Percentiles rank a stretch among this genome's conserved stretches.
These are phyloP conservation scores for Dryas integrifolia DNA, from an alignment of 331 rosid genomes.

Conservation along the genomic window DNA sequence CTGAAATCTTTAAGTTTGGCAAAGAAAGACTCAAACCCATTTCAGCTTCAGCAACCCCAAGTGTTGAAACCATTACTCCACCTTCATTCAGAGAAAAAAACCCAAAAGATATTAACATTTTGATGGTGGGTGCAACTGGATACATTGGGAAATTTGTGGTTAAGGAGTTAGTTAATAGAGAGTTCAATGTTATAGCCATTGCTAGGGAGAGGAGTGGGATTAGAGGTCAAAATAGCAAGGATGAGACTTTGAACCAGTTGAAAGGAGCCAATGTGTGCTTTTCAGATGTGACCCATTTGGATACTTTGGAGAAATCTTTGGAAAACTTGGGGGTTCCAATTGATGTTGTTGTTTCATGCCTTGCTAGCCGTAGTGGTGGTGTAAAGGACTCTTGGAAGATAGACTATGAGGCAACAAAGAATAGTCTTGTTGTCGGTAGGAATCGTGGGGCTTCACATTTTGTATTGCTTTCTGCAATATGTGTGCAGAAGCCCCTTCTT, in stretches of 20 bases:
- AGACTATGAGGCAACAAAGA: constrained; percentile 90
- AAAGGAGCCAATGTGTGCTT: constrained; percentile 70
- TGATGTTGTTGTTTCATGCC: constrained; percentile 88
- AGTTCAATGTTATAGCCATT: constrained; percentile 67
- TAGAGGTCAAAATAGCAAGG: constrained; percentile 50
- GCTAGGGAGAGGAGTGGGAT: constrained; percentile 83
- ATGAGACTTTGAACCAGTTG: constrained; percentile 52
- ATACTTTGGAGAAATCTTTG: constrained; percentile 48
- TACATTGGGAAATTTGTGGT: constrained; percentile 86
- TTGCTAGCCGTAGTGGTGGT: constrained; percentile 86
- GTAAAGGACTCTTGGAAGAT: constrained; percentile 88
- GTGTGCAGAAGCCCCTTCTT: constrained; percentile 89
- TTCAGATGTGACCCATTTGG: constrained; percentile 72
- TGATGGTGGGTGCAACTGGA: constrained; percentile 91
- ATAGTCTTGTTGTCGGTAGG: constrained; percentile 73
- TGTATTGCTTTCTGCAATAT: constrained; percentile 84
- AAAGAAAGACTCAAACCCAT: constrained; percentile 38
- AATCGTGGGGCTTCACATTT: constrained; percentile 77
- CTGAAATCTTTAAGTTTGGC: constrained; percentile 33
- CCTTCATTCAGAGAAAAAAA: constrained; percentile 52
- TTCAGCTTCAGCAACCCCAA: constrained; percentile 42
- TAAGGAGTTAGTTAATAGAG: constrained; percentile 69
- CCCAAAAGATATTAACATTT: constrained; percentile 62
- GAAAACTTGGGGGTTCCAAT: constrained; percentile 39
- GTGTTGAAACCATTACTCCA: constrained; percentile 33